phyloP scores from a whole-genome alignment of 148 eudicot species.

The Chenopodium formosanum region DNA sequence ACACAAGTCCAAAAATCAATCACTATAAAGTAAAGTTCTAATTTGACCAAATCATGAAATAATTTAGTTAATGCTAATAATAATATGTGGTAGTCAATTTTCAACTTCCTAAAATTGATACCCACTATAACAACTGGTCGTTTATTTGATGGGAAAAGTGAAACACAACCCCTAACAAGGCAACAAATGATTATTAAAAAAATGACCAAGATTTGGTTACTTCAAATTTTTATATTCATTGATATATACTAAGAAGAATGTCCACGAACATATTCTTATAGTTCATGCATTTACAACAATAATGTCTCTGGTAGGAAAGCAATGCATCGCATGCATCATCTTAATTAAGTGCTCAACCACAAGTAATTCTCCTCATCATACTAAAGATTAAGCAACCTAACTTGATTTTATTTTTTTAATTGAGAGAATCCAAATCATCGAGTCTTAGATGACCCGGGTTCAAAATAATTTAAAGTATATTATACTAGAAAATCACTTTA shows the following conservation, averaged over 20 bases:
- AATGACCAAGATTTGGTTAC: not conserved
- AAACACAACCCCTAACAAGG: constrained; percentile 4
- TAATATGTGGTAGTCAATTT: too few species aligned
- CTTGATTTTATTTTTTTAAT: too few species aligned
- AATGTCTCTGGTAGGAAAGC: not conserved
- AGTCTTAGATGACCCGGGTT: not conserved
- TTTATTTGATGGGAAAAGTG: constrained; percentile 20
- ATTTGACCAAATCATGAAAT: constrained; percentile 2
- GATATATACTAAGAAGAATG: constrained; percentile 5
- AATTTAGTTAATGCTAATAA: not conserved
- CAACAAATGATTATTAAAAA: constrained; percentile 1
- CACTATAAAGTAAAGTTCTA: not conserved
- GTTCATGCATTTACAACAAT: not conserved
- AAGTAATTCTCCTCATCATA: not conserved
- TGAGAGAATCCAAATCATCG: too few species aligned
- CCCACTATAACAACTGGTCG: constrained; percentile 7
- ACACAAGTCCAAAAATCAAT: too few species aligned
- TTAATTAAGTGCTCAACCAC: not conserved
- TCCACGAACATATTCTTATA: constrained; percentile 12
- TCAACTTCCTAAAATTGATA: not conserved
- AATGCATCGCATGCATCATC: not conserved
- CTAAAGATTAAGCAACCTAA: too few species aligned
- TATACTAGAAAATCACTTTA: too few species aligned
- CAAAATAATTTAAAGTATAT: too few species aligned
- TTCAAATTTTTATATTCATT: not conserved